phyloP scores from a whole-genome alignment of 2,329 filamentous ascomycete genomes.

The Aspergillus transmontanensis region DNA sequence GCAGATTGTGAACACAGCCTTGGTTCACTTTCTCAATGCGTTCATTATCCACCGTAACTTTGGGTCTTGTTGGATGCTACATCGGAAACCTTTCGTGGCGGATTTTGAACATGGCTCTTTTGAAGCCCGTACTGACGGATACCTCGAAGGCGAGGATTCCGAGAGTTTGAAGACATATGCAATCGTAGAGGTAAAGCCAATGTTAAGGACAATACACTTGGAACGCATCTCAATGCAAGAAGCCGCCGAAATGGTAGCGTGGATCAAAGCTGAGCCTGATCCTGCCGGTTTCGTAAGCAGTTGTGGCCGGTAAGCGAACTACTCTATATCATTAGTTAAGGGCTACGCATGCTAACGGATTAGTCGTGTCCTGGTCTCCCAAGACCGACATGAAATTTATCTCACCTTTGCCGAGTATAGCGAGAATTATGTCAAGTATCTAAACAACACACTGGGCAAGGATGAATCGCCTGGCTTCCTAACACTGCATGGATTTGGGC shows the following conservation, averaged over 20 bases:
- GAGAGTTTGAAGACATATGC: neutral
- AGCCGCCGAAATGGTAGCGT: neutral
- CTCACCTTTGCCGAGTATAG: neutral
- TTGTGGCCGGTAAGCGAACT: neutral
- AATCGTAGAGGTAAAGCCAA: neutral
- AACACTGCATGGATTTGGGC: neutral
- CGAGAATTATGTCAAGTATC: neutral
- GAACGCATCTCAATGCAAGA: neutral
- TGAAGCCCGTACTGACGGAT: neutral
- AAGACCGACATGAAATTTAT: neutral
- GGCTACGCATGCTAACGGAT: neutral
- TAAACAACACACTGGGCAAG: neutral
- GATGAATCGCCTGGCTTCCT: neutral
- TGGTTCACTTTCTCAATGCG: no score
- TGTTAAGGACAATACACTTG: neutral
- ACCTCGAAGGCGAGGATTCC: neutral
- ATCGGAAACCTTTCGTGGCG: neutral
- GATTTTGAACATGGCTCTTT: neutral
- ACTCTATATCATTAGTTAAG: neutral
- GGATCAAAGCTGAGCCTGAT: neutral
- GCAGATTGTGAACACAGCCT: no score
- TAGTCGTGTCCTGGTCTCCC: neutral
- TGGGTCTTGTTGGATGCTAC: neutral
- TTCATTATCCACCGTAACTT: no score
- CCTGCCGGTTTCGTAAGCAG: neutral